Percentiles rank a stretch among this genome's conserved stretches.
Conservation (phyloP, 345 rosid genomes). For the Abelmoschus esculentus region DNA sequence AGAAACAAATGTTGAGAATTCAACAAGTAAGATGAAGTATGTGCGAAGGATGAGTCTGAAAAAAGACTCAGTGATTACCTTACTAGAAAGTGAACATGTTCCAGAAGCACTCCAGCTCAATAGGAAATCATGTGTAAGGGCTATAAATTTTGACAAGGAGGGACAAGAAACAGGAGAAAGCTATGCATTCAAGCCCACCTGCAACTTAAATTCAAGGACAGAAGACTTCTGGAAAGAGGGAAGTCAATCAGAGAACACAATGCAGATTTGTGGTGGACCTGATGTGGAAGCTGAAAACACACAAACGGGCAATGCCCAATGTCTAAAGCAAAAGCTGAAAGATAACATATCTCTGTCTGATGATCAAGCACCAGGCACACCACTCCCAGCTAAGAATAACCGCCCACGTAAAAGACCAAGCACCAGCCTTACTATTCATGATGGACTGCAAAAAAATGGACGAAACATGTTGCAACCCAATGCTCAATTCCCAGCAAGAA, state of each 20-base stretch:
- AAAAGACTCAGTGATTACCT: conserved; percentile 20
- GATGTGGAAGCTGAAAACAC: conserved; percentile 30
- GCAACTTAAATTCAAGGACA: conserved; percentile 16
- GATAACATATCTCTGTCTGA: conserved; percentile 17
- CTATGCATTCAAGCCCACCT: conserved; percentile 11
- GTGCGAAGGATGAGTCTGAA: conserved; percentile 30
- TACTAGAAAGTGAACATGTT: conserved; percentile 21
- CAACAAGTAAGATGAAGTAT: conserved; percentile 43
- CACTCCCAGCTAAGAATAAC: conserved; percentile 23
- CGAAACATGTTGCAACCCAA: neutral
- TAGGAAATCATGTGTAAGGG: conserved; percentile 47
- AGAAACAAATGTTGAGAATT: conserved; percentile 27
- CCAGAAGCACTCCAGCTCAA: conserved; percentile 17
- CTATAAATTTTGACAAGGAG: conserved; percentile 41
- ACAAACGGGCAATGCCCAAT: conserved; percentile 19
- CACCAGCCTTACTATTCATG: neutral
- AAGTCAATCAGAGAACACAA: conserved; percentile 19
- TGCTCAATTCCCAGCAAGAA: conserved; percentile 12
- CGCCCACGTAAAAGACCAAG: conserved; percentile 10
- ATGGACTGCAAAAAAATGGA: conserved; percentile 8
- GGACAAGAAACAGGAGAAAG: conserved; percentile 16
- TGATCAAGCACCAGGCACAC: conserved; percentile 31
- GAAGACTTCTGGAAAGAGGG: conserved; percentile 10
- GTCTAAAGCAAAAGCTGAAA: conserved; percentile 21
- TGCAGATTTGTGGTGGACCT: conserved; percentile 18